Conservation (phyloP, 2,329 filamentous ascomycete genomes). For the Aspergillus cejpii region DNA sequence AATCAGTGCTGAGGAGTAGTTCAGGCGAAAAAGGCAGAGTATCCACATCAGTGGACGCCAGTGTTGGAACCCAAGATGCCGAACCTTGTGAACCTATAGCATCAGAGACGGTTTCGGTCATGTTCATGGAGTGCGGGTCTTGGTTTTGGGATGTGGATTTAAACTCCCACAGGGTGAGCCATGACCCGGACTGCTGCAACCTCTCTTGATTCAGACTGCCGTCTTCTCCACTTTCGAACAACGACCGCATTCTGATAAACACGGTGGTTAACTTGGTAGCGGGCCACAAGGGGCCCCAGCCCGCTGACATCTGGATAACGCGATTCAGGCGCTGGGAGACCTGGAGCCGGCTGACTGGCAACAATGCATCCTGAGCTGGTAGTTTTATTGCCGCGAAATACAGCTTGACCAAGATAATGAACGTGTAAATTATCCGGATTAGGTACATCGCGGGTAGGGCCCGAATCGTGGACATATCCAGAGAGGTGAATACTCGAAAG, state of each 20-base stretch:
- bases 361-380: background rate
- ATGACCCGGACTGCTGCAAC: too few species aligned
- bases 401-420: constrained; percentile 1
- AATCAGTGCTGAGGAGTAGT: too few species aligned
- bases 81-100: too few species aligned
- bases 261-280: background rate
- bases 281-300: constrained; percentile 3
- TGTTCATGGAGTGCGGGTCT: too few species aligned
- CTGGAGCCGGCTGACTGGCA: background rate
- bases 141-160: too few species aligned
- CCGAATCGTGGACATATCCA: constrained; percentile 4
- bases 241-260: background rate
- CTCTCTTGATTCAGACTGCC: too few species aligned
- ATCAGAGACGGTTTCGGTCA: too few species aligned
- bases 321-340: background rate
- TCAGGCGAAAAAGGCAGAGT: too few species aligned
- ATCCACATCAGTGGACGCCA: too few species aligned
- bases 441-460: constrained; percentile 1
- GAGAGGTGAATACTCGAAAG: constrained; percentile 1
- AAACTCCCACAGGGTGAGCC: too few species aligned
- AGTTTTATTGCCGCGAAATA: constrained; percentile 1
- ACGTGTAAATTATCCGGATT: constrained; percentile 2
- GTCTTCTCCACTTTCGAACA: background rate
- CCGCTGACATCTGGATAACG: background rate
- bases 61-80: too few species aligned